Evolutionary conservation across 116 monocot species (phyloP), one percentile per base, ranked within the genome.

Genomic region (Dioscorea cayenensis): DNA sequence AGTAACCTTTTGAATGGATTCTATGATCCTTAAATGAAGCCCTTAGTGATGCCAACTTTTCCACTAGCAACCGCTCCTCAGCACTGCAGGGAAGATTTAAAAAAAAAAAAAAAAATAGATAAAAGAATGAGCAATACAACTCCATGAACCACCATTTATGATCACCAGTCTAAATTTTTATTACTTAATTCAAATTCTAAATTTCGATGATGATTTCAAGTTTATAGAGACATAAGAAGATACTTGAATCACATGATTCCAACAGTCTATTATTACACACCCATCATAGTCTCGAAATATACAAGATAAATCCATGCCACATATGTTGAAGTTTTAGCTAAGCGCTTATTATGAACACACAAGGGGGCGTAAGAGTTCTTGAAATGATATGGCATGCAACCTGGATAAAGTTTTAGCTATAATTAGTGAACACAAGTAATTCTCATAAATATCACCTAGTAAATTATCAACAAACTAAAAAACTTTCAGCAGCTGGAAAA

Each of bases 11-110:
- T 51, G 71, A 58, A 21, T 70, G 66, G 58, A 66, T 68, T 37
- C 75, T 60, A 55, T 65, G 25, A 75, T 75, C 36, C 36, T 67
- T 43, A 20, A 70, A 50, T 51, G 70, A 80, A 50, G 62, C 67
- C 60, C 77, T 86, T 8, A 91, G 69, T 17, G 73, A 82, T 43
- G 82, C 82, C 37, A 95, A 69, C 64, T 89, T 76, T 78, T 91
- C 80, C 60, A 95, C 68, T 36, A 89, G 76, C 63, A 62, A 70
- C 6, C 86, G 84, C 71, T 95, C 95, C n/a, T 63, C 66, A 51
- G 76, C 78, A 83, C 95, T 95, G 67, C 36, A 78, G 74, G 48
- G 75, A 50, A 55, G 23, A 50, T 9, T n/a, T n/a, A n/a, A n/a
- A n/a, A n/a, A 6, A 22, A 62, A 22, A 20, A 62, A 7, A 25